Conservation (phyloP, 1,284 basidiomycete species). For the Apiotrichum gracile region DNA sequence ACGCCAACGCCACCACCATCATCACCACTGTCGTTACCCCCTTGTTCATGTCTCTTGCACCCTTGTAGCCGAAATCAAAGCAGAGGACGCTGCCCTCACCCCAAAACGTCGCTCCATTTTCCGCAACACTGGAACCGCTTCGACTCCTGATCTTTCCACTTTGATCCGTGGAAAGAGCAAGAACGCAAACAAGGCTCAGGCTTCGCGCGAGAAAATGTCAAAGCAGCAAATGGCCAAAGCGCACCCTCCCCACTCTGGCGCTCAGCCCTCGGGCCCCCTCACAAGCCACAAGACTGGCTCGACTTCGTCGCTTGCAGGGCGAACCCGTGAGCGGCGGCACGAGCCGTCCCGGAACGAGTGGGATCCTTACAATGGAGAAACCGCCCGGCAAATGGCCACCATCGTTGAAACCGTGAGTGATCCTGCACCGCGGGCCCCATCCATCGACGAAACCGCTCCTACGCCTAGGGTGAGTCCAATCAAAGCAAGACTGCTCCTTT, state of each 20-base stretch:
- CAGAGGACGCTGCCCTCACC: constrained; percentile 18
- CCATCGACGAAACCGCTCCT: constrained; percentile 22
- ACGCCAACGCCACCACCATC: neutral
- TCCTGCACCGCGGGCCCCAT: constrained; percentile 12
- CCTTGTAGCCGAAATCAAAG: constrained; percentile 25
- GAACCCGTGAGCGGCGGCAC: neutral
- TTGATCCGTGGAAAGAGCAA: constrained; percentile 67
- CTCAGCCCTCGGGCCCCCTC: neutral
- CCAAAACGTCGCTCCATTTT: constrained; percentile 72
- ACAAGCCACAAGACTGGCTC: neutral
- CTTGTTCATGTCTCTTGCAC: neutral
- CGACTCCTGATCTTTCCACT: constrained; percentile 79
- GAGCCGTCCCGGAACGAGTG: neutral
- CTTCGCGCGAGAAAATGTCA: neutral
- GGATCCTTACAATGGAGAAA: neutral
- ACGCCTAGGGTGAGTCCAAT: constrained; percentile 22
- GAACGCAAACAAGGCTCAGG: constrained; percentile 1
- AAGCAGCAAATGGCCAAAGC: neutral
- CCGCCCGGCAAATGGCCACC: constrained; percentile 21
- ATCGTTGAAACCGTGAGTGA: constrained; percentile 23
- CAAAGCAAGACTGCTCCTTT: neutral
- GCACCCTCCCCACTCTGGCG: neutral
- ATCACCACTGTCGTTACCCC: neutral
- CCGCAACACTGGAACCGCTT: constrained; percentile 76
- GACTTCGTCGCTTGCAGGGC: neutral